These are phyloP conservation scores for Geum urbanum DNA, from an alignment of 306 rosid species.

Conservation along the genomic window DNA sequence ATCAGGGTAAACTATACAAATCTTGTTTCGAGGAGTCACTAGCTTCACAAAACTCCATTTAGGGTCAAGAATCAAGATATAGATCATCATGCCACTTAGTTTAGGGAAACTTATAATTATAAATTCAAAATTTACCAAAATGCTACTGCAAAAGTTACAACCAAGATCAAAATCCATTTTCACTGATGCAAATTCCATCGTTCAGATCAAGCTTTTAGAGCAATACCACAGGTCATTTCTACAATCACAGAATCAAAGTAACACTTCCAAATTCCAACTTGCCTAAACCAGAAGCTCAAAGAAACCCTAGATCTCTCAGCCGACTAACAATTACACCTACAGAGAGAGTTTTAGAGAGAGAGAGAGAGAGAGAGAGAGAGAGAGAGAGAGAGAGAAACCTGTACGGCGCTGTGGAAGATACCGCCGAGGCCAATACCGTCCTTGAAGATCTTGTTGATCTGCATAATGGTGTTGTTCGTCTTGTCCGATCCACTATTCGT, in stretches of 20 bases:
- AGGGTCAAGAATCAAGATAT: too few species aligned
- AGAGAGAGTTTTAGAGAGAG: conserved; percentile 8
- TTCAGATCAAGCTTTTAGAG: not conserved
- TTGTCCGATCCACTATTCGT: conserved; percentile 99
- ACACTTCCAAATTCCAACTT: not conserved
- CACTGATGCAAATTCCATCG: not conserved
- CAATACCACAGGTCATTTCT: not conserved
- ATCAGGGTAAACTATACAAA: not conserved
- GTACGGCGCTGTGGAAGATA: conserved; percentile 95
- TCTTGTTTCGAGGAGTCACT: too few species aligned
- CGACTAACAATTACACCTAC: not conserved
- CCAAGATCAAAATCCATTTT: not conserved
- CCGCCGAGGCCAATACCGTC: conserved; percentile 98
- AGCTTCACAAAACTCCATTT: too few species aligned
- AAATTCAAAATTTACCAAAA: not conserved
- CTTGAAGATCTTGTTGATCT: conserved; percentile 97
- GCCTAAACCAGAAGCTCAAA: conserved; percentile 8
- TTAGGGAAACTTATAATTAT: not conserved
- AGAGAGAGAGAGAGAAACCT: conserved; percentile 42
- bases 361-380: not conserved
- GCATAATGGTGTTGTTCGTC: conserved; percentile 84
- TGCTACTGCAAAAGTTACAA: not conserved
- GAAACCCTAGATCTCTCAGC: conserved; percentile 33
- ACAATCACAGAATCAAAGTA: not conserved
- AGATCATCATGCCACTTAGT: not conserved